Evolutionary conservation across 805 yeast species (phyloP), one percentile per base, ranked within the genome.

Genomic region (Schwanniomyces polymorphus): DNA sequence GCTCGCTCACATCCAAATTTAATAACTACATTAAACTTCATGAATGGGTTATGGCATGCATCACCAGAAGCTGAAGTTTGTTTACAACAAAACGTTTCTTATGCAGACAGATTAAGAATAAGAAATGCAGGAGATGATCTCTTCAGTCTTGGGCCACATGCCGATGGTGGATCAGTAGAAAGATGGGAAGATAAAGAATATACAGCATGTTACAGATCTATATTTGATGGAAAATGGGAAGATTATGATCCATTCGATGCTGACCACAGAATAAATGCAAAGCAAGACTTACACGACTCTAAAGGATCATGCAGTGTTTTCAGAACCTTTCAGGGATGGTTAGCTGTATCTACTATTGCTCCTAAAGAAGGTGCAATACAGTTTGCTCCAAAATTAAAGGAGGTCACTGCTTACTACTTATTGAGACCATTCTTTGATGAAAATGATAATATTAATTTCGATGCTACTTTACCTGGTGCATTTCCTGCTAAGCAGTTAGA

Each of bases 271-370:
- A 57, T 68, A 9, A 48, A 55, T 23, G 73, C 74, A 1, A 55
- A 56, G 8, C 61, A 64, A 45, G 67, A 69, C 43, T 50, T 67
- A 41, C 69, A 73, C 51, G 62, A 60, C 35, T 41, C 56, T 8
- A 44, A 40, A 17, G 48, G 45, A 11, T 38, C 41, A 38, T 67
- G 72, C 51, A 56, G 67, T 11, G 62, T 64, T 12, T 71, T 74
- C 52, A 62, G 80, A 43, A 58, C 74, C 4, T 67, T 72, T 38
- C 79, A 75, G 54, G 78, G 78, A 6, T 75, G 79, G 78, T 51
- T 74, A 14, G 63, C 76, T 3, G 55, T 75, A 47, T 60, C 70
- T 14, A 61, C 60, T 14, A 65, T 58, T 10, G 63, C 61, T 12
- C 59, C 69, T 12, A 64, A 66, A n/a, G 73, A 70, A 47, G 79